phyloP scores from a whole-genome alignment of 2,329 filamentous ascomycete genomes.

The Sarocladium oryzae region DNA sequence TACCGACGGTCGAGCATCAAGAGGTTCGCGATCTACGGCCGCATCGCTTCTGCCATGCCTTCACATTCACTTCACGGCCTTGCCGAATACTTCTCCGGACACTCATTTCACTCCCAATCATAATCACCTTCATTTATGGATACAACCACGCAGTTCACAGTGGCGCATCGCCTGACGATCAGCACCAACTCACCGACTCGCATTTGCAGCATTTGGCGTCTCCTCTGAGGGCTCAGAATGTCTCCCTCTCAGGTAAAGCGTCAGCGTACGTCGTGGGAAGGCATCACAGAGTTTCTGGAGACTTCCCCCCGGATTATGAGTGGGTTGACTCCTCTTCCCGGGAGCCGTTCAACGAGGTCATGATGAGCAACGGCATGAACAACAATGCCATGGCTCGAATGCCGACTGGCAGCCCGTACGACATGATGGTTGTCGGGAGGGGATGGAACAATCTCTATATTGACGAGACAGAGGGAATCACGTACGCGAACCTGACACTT shows the following conservation, averaged over 20 bases:
- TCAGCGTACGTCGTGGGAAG: constrained; percentile 10
- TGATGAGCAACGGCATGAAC: constrained; percentile 12
- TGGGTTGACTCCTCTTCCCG: constrained; percentile 11
- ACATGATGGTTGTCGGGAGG: constrained; percentile 11
- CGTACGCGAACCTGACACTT: constrained; percentile 11
- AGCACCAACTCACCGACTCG: not conserved
- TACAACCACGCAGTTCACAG: not conserved
- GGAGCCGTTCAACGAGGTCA: constrained; percentile 8
- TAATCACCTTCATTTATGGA: not conserved
- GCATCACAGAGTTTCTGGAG: constrained; percentile 11
- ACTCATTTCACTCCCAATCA: not conserved
- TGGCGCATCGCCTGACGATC: not conserved
- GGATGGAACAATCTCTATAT: constrained; percentile 9
- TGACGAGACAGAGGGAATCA: constrained; percentile 8
- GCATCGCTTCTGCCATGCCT: too few species aligned
- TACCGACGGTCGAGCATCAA: not conserved
- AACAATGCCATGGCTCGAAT: constrained; percentile 13
- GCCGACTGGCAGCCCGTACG: constrained; percentile 12
- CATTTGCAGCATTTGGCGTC: not conserved
- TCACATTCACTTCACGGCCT: not conserved
- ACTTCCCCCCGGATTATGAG: constrained; percentile 4
- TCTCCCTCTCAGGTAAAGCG: not conserved
- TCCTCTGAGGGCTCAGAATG: not conserved
- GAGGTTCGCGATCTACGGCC: not conserved
- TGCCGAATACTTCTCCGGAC: not conserved